Evolutionary conservation across 768 basidiomycete genomes (phyloP).

Genomic region (Heimioporus sp.): DNA sequence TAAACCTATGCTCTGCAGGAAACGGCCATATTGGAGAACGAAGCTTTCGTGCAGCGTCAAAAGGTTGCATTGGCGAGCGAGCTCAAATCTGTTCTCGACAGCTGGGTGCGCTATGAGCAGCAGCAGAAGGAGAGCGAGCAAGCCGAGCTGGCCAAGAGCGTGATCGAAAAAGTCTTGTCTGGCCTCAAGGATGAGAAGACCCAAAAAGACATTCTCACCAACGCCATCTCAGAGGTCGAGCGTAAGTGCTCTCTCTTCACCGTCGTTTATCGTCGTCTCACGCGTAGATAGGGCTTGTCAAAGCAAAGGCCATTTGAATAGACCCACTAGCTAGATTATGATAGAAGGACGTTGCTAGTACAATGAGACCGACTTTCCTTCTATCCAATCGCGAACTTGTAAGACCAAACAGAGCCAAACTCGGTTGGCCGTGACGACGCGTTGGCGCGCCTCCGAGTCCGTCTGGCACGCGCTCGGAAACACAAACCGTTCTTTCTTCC

Average conservation of each 20-base stretch:
- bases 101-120: conserved; percentile 98
- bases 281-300: conserved; percentile 68
- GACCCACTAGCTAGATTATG: conserved; percentile 26
- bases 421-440: conserved; percentile 31
- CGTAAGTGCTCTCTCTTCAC: conserved; percentile 55
- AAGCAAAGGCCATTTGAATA: conserved; percentile 85
- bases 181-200: conserved; percentile 83
- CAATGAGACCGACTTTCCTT: conserved; percentile 5
- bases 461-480: conserved; percentile 17
- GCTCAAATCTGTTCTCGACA: conserved; percentile 92
- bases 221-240: conserved; percentile 87
- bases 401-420: conserved; percentile 28
- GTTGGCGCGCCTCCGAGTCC: conserved; percentile 16
- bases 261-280: neutral
- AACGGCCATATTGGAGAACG: conserved; percentile 86
- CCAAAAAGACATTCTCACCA: conserved; percentile 77
- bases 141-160: conserved; percentile 80
- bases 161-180: conserved; percentile 87
- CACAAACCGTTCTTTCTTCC: conserved; percentile 1
- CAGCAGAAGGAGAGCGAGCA: conserved; percentile 97
- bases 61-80: conserved; percentile 83
- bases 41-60: conserved; percentile 89
- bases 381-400: neutral
- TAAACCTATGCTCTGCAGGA: conserved; percentile 48
- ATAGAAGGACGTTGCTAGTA: conserved; percentile 14